Base-by-base conservation (phyloP, 805 yeast species). In the Teunomyces tritomae region DNA sequence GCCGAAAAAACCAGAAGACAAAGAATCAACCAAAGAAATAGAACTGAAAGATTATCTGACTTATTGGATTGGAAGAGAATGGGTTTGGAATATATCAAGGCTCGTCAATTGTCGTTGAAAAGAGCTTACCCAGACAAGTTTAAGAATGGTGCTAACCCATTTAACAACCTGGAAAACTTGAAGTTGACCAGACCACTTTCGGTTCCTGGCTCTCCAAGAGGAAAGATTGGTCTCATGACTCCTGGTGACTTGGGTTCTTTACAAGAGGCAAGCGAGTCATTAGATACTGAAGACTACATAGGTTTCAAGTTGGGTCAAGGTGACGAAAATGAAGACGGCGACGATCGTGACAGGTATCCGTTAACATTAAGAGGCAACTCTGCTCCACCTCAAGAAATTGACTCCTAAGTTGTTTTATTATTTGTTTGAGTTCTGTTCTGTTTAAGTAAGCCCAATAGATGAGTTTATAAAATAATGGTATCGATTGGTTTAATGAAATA, bases 241-340 rank as follows among this genome's bases (percentile, higher is more conserved):
- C 99, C 99, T 0, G 99, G 99, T 34, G 99, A 92, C 65, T 78
- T 92, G 53, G 99, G 98, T n/a, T 85, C 96, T 3, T 76, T 94
- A 59, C 97, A 91, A 64, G 99, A 92, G 64, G 88, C 89, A 33
- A 82, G 82, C 48, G 88, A 87, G 59, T 74, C 81, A 1, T 71
- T 83, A 49, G 74, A 75, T 54, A 83, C 85, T 32, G 89, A 88
- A 33, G 97, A 92, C 63, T 92, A 89, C 60, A 78, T 85, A 58
- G 72, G 78, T 8, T 80, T 82, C 71, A 74, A 64, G 49, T 64
- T 79, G 53, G 73, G 74, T 34, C 65, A 59, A 37, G 77, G 73
- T 13, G 62, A 58, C 16, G 78, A 73, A 28, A 76, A 73, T 26
- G 77, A 74, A 13, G 80, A 71, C 5, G 65, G 65, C 9, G 76